Evolutionary conservation across 257 asterid species (phyloP), one percentile per base, ranked within the genome.

Genomic region (Jacaranda copaia): DNA sequence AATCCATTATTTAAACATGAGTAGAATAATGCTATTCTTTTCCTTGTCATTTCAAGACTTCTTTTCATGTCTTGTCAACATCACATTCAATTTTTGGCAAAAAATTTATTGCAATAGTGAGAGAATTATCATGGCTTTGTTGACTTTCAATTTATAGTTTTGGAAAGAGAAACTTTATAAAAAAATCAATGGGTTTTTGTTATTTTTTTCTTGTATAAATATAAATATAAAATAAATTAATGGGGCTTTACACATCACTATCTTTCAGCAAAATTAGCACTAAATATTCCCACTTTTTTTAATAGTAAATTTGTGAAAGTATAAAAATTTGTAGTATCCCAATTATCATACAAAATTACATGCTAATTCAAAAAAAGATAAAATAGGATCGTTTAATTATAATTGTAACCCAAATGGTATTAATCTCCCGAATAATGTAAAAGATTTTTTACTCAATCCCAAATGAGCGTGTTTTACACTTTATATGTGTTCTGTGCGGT

Each of bases 41-140:
- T 62, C 67, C 69, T 72, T 73, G 84, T 80, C 78, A 68, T 72
- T 52, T 71, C 73, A 78, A 70, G 61, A 48, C 76, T 66, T 53
- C 63, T 72, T 75, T 78, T 57, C 76, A 45, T 73, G 84, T 52
- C 53, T 81, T 63, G 86, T 84, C 86, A 79, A 72, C 84, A 62
- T 84, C 88, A 72, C 81, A 84, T 77, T 84, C 11, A 84, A 40
- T 74, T 52, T 2, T 70, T 80, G 38, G 4, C 4, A 66, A 25
- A n/a, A 3, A 60, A 51, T n/a, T 70, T 8, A n/a, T 56, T 52
- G 79, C 65, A 58, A 71, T 40, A 39, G 18, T 32, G 42, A 39
- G 80, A 78, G 81, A 74, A 57, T 68, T 61, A 76, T 49, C 70
- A 70, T 77, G 61, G 46, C 16, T n/a, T 71, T 65, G 25, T 56